Evolutionary conservation across 1,284 basidiomycete genomes (phyloP).

Genomic region (Boletus semigastroideus): DNA sequence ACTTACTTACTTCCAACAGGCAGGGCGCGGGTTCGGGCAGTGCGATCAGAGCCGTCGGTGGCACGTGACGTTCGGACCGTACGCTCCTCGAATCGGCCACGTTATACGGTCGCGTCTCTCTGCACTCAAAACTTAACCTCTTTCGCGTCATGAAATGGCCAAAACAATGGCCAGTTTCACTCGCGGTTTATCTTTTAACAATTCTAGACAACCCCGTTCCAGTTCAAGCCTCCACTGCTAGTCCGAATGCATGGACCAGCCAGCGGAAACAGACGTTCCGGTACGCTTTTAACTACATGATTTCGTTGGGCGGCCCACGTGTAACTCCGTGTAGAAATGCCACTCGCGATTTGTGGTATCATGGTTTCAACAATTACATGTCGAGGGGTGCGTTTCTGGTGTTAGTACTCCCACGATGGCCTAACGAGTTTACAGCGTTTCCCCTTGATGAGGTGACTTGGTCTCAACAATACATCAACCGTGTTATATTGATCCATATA

Average conservation of each 20-base stretch:
- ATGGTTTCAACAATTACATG: constrained; percentile 83
- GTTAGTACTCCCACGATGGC: neutral
- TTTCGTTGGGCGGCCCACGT: neutral
- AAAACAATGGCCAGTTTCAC: constrained; percentile 55
- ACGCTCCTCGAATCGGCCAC: constrained; percentile 6
- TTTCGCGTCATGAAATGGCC: constrained; percentile 61
- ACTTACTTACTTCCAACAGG: no score
- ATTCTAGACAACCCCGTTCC: constrained; percentile 45
- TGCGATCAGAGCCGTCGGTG: neutral
- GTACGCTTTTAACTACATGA: constrained; percentile 38
- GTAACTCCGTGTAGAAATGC: constrained; percentile 49
- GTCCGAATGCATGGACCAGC: constrained; percentile 52
- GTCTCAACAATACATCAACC: constrained; percentile 6
- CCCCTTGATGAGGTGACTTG: constrained; percentile 73
- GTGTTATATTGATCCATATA: constrained; percentile 9
- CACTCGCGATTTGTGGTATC: constrained; percentile 77
- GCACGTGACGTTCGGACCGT: constrained; percentile 23
- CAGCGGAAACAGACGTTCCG: constrained; percentile 61
- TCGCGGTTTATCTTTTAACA: constrained; percentile 48
- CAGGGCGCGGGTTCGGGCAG: neutral
- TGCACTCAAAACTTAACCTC: neutral
- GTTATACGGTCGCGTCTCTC: constrained; percentile 12
- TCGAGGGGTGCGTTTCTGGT: constrained; percentile 52
- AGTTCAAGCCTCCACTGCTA: constrained; percentile 33
- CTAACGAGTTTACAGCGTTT: constrained; percentile 52